Evolutionary conservation across 2,329 filamentous ascomycete species (phyloP).

Genomic region (Zasmidium citrigriseum): DNA sequence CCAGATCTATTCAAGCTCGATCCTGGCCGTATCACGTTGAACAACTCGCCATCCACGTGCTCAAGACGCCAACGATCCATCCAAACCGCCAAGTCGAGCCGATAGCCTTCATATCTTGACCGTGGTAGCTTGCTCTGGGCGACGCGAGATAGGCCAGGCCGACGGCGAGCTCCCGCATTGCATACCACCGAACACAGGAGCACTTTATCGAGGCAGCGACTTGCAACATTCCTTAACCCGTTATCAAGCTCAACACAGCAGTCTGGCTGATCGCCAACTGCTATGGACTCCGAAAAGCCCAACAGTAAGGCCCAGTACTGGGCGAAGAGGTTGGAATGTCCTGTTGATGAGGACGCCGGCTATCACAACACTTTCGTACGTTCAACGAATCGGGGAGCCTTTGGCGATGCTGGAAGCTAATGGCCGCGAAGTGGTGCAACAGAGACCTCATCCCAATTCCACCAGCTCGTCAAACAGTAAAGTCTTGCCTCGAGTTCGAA

Average conservation of each 20-base stretch:
- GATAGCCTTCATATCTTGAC: no score
- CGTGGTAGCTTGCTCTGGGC: no score
- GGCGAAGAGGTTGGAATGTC: slow-evolving; percentile 15
- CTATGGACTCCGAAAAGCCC: slow-evolving; percentile 3
- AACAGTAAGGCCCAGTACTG: slow-evolving; percentile 1
- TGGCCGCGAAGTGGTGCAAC: slow-evolving; percentile 7
- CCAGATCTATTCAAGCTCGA: no score
- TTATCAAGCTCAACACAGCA: not conserved
- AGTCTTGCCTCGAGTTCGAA: not conserved
- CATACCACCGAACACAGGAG: no score
- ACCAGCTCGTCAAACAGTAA: slow-evolving; percentile 6
- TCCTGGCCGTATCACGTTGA: no score
- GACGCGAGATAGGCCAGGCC: no score
- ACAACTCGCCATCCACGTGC: no score
- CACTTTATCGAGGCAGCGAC: no score
- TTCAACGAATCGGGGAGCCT: not conserved
- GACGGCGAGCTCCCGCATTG: no score
- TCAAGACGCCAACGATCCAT: no score
- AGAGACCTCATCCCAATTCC: slow-evolving; percentile 19
- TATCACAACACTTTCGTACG: slow-evolving; percentile 19
- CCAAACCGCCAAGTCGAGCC: no score
- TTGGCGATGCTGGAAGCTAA: not conserved
- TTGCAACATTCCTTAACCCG: not conserved
- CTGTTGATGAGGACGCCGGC: slow-evolving; percentile 11
- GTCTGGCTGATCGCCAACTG: not conserved